Evolutionary conservation across 768 basidiomycete species (phyloP).

Genomic region (Lactarius evosmus): DNA sequence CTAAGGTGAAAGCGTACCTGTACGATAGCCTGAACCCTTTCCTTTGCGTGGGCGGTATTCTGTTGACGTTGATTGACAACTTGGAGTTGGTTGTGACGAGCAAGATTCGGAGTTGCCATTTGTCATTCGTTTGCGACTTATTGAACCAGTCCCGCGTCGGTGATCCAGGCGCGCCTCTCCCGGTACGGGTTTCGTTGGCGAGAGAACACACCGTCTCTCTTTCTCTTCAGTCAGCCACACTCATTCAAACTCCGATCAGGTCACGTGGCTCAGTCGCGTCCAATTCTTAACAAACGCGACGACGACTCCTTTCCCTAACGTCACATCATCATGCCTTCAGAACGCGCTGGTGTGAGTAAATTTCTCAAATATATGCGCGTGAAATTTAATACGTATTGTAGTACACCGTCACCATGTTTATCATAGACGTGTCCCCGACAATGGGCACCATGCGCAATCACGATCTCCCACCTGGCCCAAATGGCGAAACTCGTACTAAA

Average conservation of each 20-base stretch:
- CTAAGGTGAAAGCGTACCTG: slow-evolving; percentile 28
- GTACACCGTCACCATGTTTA: slow-evolving; percentile 87
- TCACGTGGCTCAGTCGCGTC: slow-evolving; percentile 20
- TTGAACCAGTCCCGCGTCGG: slow-evolving; percentile 33
- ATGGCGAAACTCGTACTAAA: slow-evolving; percentile 47
- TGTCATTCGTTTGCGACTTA: slow-evolving; percentile 22
- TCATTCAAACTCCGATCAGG: not conserved
- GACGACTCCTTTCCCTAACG: not conserved
- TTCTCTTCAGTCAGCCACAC: slow-evolving; percentile 16
- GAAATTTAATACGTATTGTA: slow-evolving; percentile 31
- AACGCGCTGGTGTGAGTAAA: slow-evolving; percentile 69
- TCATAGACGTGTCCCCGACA: slow-evolving; percentile 82
- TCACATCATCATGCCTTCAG: slow-evolving; percentile 58
- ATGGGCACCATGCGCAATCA: slow-evolving; percentile 69
- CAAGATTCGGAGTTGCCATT: slow-evolving; percentile 33
- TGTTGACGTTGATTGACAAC: slow-evolving; percentile 23
- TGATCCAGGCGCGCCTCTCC: slow-evolving; percentile 29
- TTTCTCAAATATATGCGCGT: slow-evolving; percentile 22
- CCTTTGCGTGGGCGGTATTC: slow-evolving; percentile 22
- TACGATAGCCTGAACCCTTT: slow-evolving; percentile 33
- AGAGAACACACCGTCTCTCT: not conserved
- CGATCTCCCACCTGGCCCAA: slow-evolving; percentile 49
- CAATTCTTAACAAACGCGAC: not conserved
- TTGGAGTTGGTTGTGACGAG: slow-evolving; percentile 29
- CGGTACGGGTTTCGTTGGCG: slow-evolving; percentile 23